Evolutionary conservation across 768 basidiomycete species (phyloP), one percentile per base, ranked within the genome.

Genomic region (Punctularia strigosozonata): DNA sequence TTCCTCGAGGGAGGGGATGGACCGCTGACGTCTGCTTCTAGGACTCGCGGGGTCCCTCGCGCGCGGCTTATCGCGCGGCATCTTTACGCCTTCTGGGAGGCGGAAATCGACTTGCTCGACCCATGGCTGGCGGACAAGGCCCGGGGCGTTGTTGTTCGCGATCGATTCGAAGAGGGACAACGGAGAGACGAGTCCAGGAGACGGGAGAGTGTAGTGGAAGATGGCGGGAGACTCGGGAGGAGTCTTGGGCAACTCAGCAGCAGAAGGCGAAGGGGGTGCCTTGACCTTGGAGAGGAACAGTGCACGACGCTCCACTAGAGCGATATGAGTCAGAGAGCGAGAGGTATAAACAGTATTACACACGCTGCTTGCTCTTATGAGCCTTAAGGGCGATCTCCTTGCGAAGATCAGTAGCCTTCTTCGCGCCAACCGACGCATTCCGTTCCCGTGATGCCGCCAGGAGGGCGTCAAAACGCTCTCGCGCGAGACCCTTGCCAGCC

Each of bases 311-410:
- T 82, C 80, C 48, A 70, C 80, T 85, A 50, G n/a, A 43, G 15
- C 24, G 26, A 35, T 25, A 19, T 44, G 20, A 32, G 41, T 40
- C 15, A 34, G 34, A 21, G 23, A 44, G 25, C 31, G 34, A 30
- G 40, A 31, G 30, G 14, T 15, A 36, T 22, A 17, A 20, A 65
- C n/a, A n/a, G n/a, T n/a, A n/a, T n/a, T n/a, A n/a, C 71, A 48
- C 55, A 87, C 86, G 63, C 59, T 84, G 80, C 62, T 80, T 84
- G 52, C 68, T 73, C 61, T 67, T 73, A 58, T 85, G 82, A 37
- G 68, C 70, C 57, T 77, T 83, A 41, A 80, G 57, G 8, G 79
- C 77, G 36, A 83, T 73, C 58, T 86, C 79, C 59, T 76, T 83
- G 46, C 80, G 75, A 37, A 87, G 67, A 58, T 82, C 73, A 17